Evolutionary conservation across 2,329 filamentous ascomycete species (phyloP).

Genomic region (Cladophialophora yegresii): DNA sequence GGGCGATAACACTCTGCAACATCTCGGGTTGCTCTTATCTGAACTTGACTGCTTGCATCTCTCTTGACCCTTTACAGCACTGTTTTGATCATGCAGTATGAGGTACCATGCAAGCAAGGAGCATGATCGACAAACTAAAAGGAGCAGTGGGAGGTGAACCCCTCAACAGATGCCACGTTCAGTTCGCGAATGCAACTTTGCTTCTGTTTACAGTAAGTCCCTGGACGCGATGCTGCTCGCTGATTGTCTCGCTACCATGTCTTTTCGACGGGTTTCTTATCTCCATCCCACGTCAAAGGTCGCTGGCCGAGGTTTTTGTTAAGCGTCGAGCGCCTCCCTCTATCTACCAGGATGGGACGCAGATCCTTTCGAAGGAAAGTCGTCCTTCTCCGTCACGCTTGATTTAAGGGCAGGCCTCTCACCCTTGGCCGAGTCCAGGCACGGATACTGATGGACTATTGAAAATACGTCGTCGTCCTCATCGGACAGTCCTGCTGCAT

Average conservation of each 20-base stretch:
- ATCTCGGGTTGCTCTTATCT: not conserved
- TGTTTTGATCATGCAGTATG: not conserved
- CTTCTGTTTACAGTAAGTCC: slow-evolving; percentile 6
- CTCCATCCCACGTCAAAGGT: slow-evolving; percentile 2
- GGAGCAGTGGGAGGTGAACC: not conserved
- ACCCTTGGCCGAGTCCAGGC: not conserved
- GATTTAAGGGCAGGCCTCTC: not conserved
- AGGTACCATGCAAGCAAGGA: not conserved
- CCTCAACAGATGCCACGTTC: not conserved
- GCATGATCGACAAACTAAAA: slow-evolving; percentile 2
- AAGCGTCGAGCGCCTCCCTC: not conserved
- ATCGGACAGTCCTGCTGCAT: not conserved
- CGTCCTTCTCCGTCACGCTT: not conserved
- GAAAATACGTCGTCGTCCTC: not conserved
- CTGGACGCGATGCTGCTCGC: not conserved
- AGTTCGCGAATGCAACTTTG: slow-evolving; percentile 1
- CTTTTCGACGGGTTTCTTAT: slow-evolving; percentile 1
- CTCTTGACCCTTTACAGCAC: not conserved
- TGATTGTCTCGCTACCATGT: slow-evolving; percentile 5
- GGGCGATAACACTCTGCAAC: not conserved
- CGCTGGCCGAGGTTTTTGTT: too few relatives aligned
- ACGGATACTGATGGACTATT: not conserved
- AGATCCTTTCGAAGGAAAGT: not conserved
- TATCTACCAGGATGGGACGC: not conserved
- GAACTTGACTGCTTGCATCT: not conserved